Evolutionary conservation across 2,329 filamentous ascomycete species (phyloP), one percentile per base, ranked within the genome.

Genomic region (Epichloe uncinata): DNA sequence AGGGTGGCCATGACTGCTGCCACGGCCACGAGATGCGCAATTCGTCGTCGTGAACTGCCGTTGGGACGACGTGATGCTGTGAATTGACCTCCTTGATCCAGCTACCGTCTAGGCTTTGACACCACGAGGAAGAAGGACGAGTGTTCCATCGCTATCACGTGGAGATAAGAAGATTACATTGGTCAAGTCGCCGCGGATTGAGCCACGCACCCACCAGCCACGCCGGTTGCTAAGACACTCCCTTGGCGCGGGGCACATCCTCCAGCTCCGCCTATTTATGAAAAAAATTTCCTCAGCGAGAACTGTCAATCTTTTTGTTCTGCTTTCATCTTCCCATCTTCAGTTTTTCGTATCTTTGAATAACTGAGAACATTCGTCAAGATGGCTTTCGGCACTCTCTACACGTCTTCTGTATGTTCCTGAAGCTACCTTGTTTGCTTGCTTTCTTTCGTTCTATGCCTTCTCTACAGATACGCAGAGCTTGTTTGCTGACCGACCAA

Each of bases 351-450:
- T 34, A 52, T 47, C 30, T 52, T 42, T 47, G 15, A 41, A 53
- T 52, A 52, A 54, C 56, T 26, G 26, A 42, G 26, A 48, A 49
- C 26, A 56, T 58, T 63, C 66, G 65, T 69, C 75, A 87, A 79
- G 71, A 94, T 95, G 85, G 79, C 87, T 69, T 97, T 98, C 81
- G 93, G 93, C 76, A 98, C 95, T 79, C 82, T 98, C 67, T 97
- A 93, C 82, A 86, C 85, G 69, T 81, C 79, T 71, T 69, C 80
- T 74, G 91, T 95, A 83, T 61, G 70, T 47, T 53, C 50, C 38
- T 20, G 33, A 5, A 47, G 22, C 11, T 16, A 6, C 5, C 8
- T 36, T 16, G 5, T 15, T 52, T 50, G 5, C 3, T 18, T 45
- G 53, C 53, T 48, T 52, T 18, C 56, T 56, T 51, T 47, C 49